Evolutionary conservation across 177 flowering plant species (phyloP), one percentile per base, ranked within the genome.

Genomic region (Vitis hybrid): DNA sequence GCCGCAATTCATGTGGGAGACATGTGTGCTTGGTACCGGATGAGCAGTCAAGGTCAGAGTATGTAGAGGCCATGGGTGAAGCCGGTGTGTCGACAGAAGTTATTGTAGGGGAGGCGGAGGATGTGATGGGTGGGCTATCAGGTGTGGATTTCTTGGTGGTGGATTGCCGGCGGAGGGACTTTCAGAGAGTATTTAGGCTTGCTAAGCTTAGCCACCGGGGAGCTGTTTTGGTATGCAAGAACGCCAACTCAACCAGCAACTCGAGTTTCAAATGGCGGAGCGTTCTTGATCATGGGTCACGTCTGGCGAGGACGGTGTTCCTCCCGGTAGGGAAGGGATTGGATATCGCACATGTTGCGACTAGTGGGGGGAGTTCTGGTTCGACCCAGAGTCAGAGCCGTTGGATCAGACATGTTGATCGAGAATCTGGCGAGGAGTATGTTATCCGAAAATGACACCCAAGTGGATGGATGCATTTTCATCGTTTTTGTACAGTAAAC

Each of bases 111-210:
- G 87, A 84, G 68, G 76, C 87, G 1, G 93, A 88, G 68, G 88
- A 82, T 14, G 89, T 77, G 53, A 77, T 89, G 87, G 76, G 66
- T 3, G 82, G 75, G 59, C 60, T 91, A 0, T 59, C 44, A 11
- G 98, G 83, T 3, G 74, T 90, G 2, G 99, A 95, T 64, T 93
- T 92, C 76, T 24, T 93, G 81, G 98, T 95, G 62, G 89, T 89
- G 60, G 95, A 93, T 65, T 82, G 83, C 69, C 70, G 76, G 74
- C 73, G 78, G 5, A 75, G 65, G 64, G 89, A 90, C 52, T 87
- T 83, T 31, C 75, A 76, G 1, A 79, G 81, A 62, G 67, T 85
- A 2, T 54, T 94, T 54, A 79, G 83, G 76, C 31, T 69, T 20
- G 96, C 92, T 0, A 84, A 78, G 53, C 59, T 94, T 52, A 78